Conservation (phyloP, 2,329 filamentous ascomycete species). For the Colletotrichum godetiae region DNA sequence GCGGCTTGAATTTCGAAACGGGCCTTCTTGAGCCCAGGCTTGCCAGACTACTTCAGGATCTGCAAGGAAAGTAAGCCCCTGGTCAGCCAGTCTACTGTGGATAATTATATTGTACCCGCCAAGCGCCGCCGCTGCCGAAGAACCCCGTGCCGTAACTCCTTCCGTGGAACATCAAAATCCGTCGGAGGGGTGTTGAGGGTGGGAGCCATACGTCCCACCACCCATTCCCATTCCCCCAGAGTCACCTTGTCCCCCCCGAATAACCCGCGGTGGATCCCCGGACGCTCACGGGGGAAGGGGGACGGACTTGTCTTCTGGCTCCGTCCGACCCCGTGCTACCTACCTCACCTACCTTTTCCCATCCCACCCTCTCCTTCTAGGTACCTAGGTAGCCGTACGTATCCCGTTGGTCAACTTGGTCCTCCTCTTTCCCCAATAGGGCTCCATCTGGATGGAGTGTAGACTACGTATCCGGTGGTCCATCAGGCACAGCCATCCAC, state of each 20-base stretch:
- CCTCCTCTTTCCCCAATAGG: neutral
- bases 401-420: neutral
- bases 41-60: constrained; percentile 14
- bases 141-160: constrained; percentile 16
- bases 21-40: neutral
- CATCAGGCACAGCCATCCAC: neutral
- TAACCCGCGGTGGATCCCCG: constrained; percentile 21
- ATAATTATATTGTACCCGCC: neutral
- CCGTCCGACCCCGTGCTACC: constrained; percentile 2
- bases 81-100: neutral
- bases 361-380: neutral
- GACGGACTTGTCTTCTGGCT: constrained; percentile 5
- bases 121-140: neutral
- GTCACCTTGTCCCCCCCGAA: constrained; percentile 4
- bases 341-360: neutral
- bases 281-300: constrained; percentile 4
- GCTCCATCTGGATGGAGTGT: neutral
- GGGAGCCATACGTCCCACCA: neutral
- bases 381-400: neutral
- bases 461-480: neutral
- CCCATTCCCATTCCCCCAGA: neutral
- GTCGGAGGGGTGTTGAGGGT: neutral
- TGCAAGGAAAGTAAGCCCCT: constrained; percentile 18
- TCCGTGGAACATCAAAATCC: neutral
- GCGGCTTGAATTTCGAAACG: constrained; percentile 8